Conservation (phyloP, 1,284 basidiomycete species). For the Apiotrichum sp. region DNA sequence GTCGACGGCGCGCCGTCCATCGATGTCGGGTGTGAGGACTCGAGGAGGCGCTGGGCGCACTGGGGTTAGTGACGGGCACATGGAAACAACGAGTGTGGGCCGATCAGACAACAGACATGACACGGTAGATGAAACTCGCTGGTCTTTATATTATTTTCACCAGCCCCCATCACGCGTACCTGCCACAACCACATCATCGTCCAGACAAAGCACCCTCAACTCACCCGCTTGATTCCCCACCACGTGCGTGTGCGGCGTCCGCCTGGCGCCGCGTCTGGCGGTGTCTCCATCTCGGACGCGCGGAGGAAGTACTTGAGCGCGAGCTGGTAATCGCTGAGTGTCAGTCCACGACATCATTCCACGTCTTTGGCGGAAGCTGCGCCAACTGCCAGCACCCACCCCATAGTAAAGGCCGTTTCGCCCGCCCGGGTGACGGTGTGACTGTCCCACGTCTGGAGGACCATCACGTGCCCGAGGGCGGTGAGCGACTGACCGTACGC, state of each 20-base stretch:
- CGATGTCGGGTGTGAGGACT: conserved; percentile 38
- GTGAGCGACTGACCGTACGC: conserved; percentile 53
- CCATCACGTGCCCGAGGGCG: conserved; percentile 37
- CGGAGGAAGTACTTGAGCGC: conserved; percentile 77
- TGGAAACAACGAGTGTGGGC: no score
- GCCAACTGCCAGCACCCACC: conserved; percentile 22
- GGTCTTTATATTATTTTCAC: no score
- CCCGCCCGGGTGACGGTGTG: conserved; percentile 32
- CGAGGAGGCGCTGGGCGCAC: conserved; percentile 56
- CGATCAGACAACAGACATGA: no score
- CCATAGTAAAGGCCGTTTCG: conserved; percentile 40
- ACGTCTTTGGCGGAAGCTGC: not conserved
- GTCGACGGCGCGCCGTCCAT: conserved; percentile 53
- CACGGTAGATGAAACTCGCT: no score
- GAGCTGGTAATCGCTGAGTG: conserved; percentile 58
- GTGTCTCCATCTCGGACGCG: conserved; percentile 73
- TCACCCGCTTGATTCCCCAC: conserved; percentile 77
- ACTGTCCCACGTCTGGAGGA: conserved; percentile 40
- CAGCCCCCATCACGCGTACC: no score
- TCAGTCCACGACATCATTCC: not conserved
- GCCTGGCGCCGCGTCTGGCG: conserved; percentile 46
- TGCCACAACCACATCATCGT: no score
- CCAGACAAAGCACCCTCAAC: conserved; percentile 31
- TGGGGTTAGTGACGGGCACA: conserved; percentile 24
- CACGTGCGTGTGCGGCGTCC: conserved; percentile 53